These are phyloP conservation scores for Neurospora sp. DNA, from an alignment of 495 filamentous ascomycete genomes.

Conservation along the genomic window DNA sequence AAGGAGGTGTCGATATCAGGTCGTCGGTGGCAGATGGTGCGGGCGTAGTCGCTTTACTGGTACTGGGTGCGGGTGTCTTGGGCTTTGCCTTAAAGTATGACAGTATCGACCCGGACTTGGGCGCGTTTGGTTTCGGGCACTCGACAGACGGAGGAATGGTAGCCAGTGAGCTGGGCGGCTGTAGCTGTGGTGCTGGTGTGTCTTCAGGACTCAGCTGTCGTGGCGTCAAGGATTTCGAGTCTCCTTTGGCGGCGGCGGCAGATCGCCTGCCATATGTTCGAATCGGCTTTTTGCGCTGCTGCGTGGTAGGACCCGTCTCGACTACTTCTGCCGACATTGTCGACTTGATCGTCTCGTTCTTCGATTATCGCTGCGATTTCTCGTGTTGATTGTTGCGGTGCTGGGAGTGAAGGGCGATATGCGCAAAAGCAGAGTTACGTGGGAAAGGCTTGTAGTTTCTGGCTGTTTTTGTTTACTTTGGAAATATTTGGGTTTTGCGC, in stretches of 20 bases:
- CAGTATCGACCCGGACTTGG: constrained; percentile 29
- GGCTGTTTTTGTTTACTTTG: background rate
- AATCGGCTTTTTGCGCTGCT: constrained; percentile 23
- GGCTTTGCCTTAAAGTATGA: constrained; percentile 30
- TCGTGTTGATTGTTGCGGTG: background rate
- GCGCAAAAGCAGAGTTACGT: background rate
- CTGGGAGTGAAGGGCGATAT: background rate
- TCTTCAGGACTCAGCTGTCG: background rate
- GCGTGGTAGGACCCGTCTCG: background rate
- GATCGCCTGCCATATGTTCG: constrained; percentile 36
- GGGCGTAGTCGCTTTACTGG: background rate
- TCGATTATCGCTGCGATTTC: background rate
- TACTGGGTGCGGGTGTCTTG: constrained; percentile 3
- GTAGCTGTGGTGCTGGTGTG: background rate
- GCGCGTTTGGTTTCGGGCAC: background rate
- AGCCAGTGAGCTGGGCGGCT: background rate
- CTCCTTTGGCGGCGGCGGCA: background rate
- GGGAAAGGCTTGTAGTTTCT: background rate
- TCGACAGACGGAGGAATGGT: background rate
- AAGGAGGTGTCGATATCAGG: constrained; percentile 9
- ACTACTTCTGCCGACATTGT: background rate
- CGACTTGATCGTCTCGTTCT: background rate
- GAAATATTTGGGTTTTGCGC: background rate
- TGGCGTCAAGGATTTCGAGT: background rate
- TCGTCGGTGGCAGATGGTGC: background rate